Evolutionary conservation across 129 eudicot species (phyloP).

Genomic region (Logfia minima): DNA sequence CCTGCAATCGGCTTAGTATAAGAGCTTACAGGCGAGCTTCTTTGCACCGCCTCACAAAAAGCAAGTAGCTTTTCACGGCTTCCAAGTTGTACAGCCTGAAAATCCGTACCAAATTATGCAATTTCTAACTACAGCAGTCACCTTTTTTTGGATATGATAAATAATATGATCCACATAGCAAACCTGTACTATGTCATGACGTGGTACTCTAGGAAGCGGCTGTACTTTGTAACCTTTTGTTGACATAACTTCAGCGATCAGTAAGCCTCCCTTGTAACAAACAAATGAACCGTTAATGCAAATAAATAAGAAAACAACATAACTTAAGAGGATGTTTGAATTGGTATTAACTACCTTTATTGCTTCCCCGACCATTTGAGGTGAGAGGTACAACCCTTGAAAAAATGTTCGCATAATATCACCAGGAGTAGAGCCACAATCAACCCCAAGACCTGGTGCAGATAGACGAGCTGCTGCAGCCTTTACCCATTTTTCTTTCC

Average conservation of each 20-base stretch:
- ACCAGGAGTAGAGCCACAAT: conserved; percentile 98
- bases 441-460: conserved; percentile 95
- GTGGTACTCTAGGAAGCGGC: conserved; percentile 72
- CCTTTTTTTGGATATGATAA: background rate
- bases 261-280: conserved; percentile 63
- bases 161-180: background rate
- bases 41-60: conserved; percentile 97
- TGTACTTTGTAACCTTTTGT: conserved; percentile 78
- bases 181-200: conserved; percentile 95
- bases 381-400: conserved; percentile 94
- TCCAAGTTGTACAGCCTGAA: conserved; percentile 89
- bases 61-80: conserved; percentile 83
- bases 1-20: conserved; percentile 87
- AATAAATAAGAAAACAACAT: background rate
- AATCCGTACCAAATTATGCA: background rate
- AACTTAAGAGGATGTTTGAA: no score
- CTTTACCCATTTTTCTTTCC: conserved; percentile 77
- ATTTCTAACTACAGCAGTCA: background rate
- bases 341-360: conserved; percentile 54
- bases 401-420: conserved; percentile 79
- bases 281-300: background rate
- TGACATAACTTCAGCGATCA: conserved; percentile 94
- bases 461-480: conserved; percentile 99
- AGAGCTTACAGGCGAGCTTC: conserved; percentile 93
- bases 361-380: conserved; percentile 99